Evolutionary conservation across 805 yeast genomes (phyloP), one percentile per base, ranked within the genome.

Genomic region (Yamadazyma olivae): DNA sequence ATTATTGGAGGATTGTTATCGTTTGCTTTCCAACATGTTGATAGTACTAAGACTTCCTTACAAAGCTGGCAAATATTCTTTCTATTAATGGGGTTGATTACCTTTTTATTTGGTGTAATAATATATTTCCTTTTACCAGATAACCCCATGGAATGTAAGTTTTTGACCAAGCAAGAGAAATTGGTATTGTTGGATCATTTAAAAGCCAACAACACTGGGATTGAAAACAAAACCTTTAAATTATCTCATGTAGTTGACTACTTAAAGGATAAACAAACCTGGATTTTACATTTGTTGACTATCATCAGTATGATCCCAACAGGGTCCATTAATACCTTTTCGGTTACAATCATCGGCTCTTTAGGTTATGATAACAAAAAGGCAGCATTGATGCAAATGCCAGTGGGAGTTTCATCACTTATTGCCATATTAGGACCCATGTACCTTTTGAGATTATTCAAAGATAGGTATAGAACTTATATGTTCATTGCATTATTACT

Each of bases 61-160:
- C 44, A 44, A 28, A 70, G 80, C n/a, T 79, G 83, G 83, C 81
- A 76, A 53, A 75, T 78, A 31, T 69, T 77, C 57, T 79, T 76
- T 51, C 48, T 78, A 13, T 68, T 75, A 3, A 71, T 78, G 49
- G 85, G 85, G 6, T 32, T 74, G 2, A 49, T 75, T 12, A 79
- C 83, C 3, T 54, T 75, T 3, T 30, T 57, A 2, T 75, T 75
- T 53, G 83, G 83, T 5, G 27, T 71, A 1, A 24, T 61, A 1
- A 66, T 74, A 7, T 57, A 61, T 29, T 48, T 72, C 17, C 49
- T 61, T 19, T 55, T 77, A 28, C 85, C 85, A 1, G 72, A 75
- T 46, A 75, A 70, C 44, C 79, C 62, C 2, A 48, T 54, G 22
- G 26, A 40, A 4, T 56, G 64, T n/a, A 47, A 46, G 38, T 73